Evolutionary conservation across 1,139 yeast species (phyloP).

Genomic region (Geotrichum cucujoidarum): DNA sequence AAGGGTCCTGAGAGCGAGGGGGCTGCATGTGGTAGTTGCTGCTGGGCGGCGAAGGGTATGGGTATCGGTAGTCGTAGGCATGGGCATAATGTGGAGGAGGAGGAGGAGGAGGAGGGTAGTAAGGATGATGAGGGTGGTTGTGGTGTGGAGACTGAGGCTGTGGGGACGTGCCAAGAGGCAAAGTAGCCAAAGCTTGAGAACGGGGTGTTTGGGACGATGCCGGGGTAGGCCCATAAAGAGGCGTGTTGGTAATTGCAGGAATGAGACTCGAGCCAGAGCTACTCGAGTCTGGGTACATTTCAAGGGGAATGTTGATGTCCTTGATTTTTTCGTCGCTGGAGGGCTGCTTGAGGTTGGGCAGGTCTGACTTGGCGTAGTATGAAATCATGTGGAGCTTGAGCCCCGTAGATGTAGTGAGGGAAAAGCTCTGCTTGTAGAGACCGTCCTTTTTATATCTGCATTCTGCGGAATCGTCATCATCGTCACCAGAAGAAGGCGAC

Average conservation of each 20-base stretch:
- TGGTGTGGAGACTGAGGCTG: neutral
- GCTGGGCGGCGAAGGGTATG: conserved; percentile 4
- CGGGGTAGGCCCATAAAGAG: conserved; percentile 18
- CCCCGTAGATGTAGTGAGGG: conserved; percentile 46
- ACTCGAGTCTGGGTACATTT: conserved; percentile 38
- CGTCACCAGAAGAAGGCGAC: conserved; percentile 8
- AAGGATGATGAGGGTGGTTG: conserved; percentile 2
- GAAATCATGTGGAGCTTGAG: conserved; percentile 54
- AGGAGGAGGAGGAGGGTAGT: conserved; percentile 2
- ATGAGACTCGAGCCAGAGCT: conserved; percentile 25
- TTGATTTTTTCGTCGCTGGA: conserved; percentile 40
- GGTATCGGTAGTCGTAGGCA: neutral
- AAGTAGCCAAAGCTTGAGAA: too few species aligned
- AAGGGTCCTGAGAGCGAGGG: conserved; percentile 1
- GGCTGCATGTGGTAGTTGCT: neutral
- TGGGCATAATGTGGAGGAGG: neutral
- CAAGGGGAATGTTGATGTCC: conserved; percentile 36
- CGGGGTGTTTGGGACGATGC: neutral
- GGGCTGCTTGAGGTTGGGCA: conserved; percentile 38
- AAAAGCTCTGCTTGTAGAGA: conserved; percentile 54
- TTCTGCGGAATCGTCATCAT: conserved; percentile 27
- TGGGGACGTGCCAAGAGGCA: neutral
- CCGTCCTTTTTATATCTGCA: conserved; percentile 45
- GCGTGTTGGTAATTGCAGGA: conserved; percentile 32
- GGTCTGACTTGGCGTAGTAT: conserved; percentile 42